Evolutionary conservation across 2,329 filamentous ascomycete genomes (phyloP), one percentile per base, ranked within the genome.

Genomic region (Elsinoe batatas): DNA sequence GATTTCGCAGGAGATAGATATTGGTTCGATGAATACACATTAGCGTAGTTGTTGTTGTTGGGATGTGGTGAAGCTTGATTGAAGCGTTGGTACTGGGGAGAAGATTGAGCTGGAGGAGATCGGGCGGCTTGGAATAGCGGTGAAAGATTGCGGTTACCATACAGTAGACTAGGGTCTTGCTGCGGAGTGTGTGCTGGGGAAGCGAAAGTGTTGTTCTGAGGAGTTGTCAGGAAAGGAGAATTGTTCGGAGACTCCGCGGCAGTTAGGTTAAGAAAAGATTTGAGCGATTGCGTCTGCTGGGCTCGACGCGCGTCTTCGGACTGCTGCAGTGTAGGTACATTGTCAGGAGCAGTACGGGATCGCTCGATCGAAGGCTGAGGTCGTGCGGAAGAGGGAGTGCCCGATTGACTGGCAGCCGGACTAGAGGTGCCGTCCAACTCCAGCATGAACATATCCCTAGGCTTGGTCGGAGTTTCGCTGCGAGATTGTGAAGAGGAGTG

Each of bases 361-460:
- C 68, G 62, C 49, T 65, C 57, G 49, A 59, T 57, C 33, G 53
- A 56, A 46, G 67, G 57, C 46, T 65, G 59, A 43, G 62, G 59
- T 40, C 60, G 35, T 17, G 15, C 15, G 22, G 54, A 35, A 60
- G 59, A 32, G 61, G 47, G 10, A 61, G 64, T 30, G 57, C 59
- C 20, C 61, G 63, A 46, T 60, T 64, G 35, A 58, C 60, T 59
- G 61, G 58, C 32, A 57, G 58, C 35, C 54, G 58, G 50, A 57
- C 57, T 58, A 3, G 74, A 67, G 15, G 75, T 77, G 20, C 79
- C 78, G 60, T 88, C 82, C 44, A 90, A 73, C 65, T 94, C 88
- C 59, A 83, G 77, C 6, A 81, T 69, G 58, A 89, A 87, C 30
- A 87, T 78, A 20, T 54, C 57, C 26, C 56, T 43, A 12, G 53